phyloP scores from a whole-genome alignment of 1,284 basidiomycete species.

The Apiotrichum brassicae region DNA sequence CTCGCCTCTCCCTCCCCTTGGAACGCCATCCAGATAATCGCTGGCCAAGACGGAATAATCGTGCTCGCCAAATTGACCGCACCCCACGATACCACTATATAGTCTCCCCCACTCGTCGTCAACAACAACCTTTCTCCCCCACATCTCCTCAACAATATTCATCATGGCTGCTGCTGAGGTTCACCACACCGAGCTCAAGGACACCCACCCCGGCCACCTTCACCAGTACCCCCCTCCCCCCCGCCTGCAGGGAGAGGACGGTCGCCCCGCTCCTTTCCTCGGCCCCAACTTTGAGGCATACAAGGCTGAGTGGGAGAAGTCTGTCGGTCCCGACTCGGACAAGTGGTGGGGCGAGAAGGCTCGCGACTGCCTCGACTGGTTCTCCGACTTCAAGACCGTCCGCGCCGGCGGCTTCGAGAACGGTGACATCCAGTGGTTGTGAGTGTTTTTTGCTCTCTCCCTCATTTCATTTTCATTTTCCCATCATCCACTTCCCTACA shows the following conservation, averaged over 20 bases:
- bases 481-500: too few relatives aligned
- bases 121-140: background rate
- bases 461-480: too few relatives aligned
- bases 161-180: slow-evolving; percentile 3
- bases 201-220: slow-evolving; percentile 31
- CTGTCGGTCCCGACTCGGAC: slow-evolving; percentile 67
- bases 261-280: slow-evolving; percentile 55
- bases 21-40: too few relatives aligned
- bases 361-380: slow-evolving; percentile 76
- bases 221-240: slow-evolving; percentile 39
- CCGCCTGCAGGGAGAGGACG: slow-evolving; percentile 35
- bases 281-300: slow-evolving; percentile 71
- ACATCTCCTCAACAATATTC: background rate
- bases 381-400: slow-evolving; percentile 84
- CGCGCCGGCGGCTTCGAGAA: slow-evolving; percentile 73
- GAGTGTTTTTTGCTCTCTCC: too few relatives aligned
- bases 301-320: slow-evolving; percentile 60
- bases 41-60: slow-evolving; percentile 1
- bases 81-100: background rate
- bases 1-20: background rate
- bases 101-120: slow-evolving; percentile 1
- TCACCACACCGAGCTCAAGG: slow-evolving; percentile 32
- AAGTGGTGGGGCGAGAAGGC: slow-evolving; percentile 87
- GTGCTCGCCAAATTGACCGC: slow-evolving; percentile 1
- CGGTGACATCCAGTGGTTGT: slow-evolving; percentile 92